Percentiles rank a stretch among this genome's conserved stretches.
Conservation (phyloP, 176 grass and related monocot genomes). For the Eleusine coracana region DNA sequence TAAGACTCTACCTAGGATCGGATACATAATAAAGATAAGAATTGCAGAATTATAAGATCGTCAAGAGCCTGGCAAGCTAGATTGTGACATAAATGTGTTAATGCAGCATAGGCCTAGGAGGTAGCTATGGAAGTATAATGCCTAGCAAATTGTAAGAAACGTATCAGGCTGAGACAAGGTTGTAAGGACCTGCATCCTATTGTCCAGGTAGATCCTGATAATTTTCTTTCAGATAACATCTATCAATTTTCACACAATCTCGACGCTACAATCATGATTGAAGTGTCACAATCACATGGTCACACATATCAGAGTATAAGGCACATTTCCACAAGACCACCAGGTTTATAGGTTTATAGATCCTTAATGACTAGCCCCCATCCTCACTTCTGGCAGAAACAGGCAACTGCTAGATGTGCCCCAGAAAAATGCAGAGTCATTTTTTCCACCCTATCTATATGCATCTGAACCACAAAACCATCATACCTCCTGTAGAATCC, state of each 20-base stretch:
- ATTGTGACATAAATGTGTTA: not conserved
- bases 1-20: no score
- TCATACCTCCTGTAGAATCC: slow-evolving; percentile 79
- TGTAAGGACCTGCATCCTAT: not conserved
- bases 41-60: no score
- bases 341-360: not conserved
- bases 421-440: not conserved
- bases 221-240: no score
- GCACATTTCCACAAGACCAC: not conserved
- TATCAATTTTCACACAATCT: not conserved
- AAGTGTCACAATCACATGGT: not conserved
- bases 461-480: not conserved
- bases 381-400: not conserved
- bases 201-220: not conserved
- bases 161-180: not conserved
- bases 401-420: not conserved
- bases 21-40: no score
- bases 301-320: not conserved
- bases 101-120: not conserved
- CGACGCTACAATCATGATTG: not conserved
- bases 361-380: not conserved
- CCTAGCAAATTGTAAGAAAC: not conserved
- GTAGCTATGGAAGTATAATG: not conserved
- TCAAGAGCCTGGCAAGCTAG: no score
- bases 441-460: not conserved